A percentile compares a stretch with the other conserved stretches of the same genome.
These are phyloP conservation scores for Saturnispora mendoncae DNA, from an alignment of 805 yeast genomes.

Conservation along the genomic window DNA sequence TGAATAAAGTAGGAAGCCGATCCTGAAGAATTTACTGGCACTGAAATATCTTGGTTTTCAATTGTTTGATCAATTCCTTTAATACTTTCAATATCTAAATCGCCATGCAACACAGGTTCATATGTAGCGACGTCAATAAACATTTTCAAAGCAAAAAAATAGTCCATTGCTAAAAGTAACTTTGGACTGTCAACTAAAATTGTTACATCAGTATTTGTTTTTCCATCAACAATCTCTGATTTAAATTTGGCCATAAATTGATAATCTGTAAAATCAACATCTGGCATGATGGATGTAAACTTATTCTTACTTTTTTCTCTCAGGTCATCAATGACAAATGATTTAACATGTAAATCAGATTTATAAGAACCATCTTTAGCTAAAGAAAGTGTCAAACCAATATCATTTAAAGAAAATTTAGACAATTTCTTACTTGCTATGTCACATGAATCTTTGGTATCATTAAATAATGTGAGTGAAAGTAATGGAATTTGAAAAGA, in stretches of 20 bases:
- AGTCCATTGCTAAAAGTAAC: constrained; percentile 77
- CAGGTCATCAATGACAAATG: constrained; percentile 73
- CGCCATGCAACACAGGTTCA: constrained; percentile 20
- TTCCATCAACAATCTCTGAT: constrained; percentile 33
- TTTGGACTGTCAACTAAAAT: constrained; percentile 73
- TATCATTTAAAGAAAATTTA: constrained; percentile 48
- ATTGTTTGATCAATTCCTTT: constrained; percentile 10
- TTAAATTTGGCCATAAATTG: constrained; percentile 58
- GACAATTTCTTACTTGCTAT: constrained; percentile 41
- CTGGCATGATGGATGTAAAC: constrained; percentile 77
- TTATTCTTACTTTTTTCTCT: constrained; percentile 54
- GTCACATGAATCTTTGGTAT: constrained; percentile 32
- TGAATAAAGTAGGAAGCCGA: constrained; percentile 48
- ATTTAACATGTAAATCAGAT: constrained; percentile 54
- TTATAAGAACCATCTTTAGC: constrained; percentile 45
- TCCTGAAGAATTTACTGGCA: not conserved
- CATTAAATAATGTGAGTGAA: constrained; percentile 51
- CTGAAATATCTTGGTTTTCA: constrained; percentile 9
- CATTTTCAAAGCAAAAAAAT: constrained; percentile 62
- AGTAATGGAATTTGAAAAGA: constrained; percentile 53
- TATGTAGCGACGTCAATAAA: constrained; percentile 45
- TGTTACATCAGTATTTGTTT: constrained; percentile 29
- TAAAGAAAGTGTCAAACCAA: constrained; percentile 43
- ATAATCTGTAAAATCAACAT: constrained; percentile 46
- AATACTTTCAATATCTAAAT: constrained; percentile 11